phyloP scores from a whole-genome alignment of 1,284 basidiomycete genomes.

The Cryptococcus wingfieldii region DNA sequence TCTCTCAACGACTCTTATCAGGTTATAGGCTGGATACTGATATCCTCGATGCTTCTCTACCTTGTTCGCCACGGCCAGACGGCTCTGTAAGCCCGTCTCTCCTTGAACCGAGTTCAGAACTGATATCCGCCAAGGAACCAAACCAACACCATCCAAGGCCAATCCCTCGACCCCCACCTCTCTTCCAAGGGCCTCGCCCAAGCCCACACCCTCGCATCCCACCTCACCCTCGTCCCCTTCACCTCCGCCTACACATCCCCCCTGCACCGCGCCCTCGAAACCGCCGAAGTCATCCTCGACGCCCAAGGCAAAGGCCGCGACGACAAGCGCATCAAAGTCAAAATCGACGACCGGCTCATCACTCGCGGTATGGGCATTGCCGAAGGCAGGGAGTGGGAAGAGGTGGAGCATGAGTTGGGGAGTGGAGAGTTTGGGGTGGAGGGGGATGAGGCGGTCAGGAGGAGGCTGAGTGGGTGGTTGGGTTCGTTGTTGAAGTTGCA shows the following conservation, averaged over 20 bases:
- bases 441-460: neutral
- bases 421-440: neutral
- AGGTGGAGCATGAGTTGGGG: constrained; percentile 1
- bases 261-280: constrained; percentile 8
- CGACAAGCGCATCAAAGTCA: neutral
- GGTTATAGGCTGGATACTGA: too few species aligned
- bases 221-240: constrained; percentile 13
- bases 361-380: constrained; percentile 4
- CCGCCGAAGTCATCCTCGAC: too few species aligned
- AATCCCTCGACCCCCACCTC: constrained; percentile 8
- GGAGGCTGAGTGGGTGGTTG: constrained; percentile 12
- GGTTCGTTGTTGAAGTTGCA: constrained; percentile 7
- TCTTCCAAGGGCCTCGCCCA: constrained; percentile 9
- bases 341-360: constrained; percentile 8
- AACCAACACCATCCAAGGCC: constrained; percentile 10
- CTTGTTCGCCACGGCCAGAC: constrained; percentile 20
- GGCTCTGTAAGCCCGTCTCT: constrained; percentile 5
- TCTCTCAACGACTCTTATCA: neutral
- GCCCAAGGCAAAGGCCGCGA: too few species aligned
- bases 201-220: constrained; percentile 10
- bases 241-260: constrained; percentile 13
- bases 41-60: constrained; percentile 11
- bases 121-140: constrained; percentile 6
- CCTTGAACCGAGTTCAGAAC: too few species aligned
- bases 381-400: constrained; percentile 9